Evolutionary conservation across 2,329 filamentous ascomycete genomes (phyloP), one percentile per base, ranked within the genome.

Genomic region (Neoascochyta sp.): DNA sequence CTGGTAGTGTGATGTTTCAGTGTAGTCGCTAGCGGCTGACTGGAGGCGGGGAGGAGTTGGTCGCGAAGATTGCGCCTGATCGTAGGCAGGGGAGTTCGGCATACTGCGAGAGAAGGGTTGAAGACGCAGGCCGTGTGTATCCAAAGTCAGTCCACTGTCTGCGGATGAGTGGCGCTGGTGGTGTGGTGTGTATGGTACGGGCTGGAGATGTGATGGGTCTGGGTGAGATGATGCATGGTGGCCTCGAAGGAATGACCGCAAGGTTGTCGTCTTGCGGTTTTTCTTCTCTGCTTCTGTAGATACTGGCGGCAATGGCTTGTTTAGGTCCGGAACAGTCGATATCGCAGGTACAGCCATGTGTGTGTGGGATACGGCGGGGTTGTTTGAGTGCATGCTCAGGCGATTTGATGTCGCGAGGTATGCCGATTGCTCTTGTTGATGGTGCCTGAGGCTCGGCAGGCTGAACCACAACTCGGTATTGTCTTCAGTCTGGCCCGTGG

Each of bases 61-160:
- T n/a, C 43, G 35, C 28, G 43, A 33, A 10, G 34, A 14, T 24
- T 43, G 24, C 11, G 22, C 25, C 13, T 29, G 24, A 10, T 33
- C 26, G 9, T 51, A 39, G 16, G 25, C 26, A 9, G 59, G 59
- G 6, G 57, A 59, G 29, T 34, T 54, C 7, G 59, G 57, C 57
- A 62, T 61, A 39, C 59, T 63, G 10, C 48, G 52, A 28, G 53
- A 58, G 29, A 53, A 47, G 12, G 39, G 39, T 22, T 53, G 45
- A 16, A 42, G 36, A 19, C 47, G 36, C 16, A 41, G 37, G 22
- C 22, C 25, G 28, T 35, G 25, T 7, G 52, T 47, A n/a, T 57
- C 47, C 18, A 53, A 39, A 27, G 29, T 48, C 22, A 57, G 32
- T 14, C 42, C 40, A 15, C 41, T 36, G 16, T 37, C 42, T 23